Conservation (phyloP, 768 basidiomycete genomes). For the Arthromyces matolae region DNA sequence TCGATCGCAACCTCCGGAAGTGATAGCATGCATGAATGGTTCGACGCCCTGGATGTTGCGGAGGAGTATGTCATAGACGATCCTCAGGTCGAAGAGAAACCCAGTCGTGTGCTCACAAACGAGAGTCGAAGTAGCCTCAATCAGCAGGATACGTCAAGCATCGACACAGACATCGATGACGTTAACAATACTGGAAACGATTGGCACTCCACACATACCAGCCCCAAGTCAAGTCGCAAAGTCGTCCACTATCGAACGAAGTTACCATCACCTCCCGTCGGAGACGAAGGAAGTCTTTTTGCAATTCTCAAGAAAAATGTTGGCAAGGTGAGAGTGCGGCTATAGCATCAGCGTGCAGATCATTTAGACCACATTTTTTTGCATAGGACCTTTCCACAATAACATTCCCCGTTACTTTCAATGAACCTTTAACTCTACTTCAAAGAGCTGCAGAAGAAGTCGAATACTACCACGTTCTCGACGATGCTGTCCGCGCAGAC, state of each 20-base stretch:
- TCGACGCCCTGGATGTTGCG: slow-evolving; percentile 68
- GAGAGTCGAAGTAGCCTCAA: slow-evolving; percentile 38
- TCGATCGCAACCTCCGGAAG: slow-evolving; percentile 48
- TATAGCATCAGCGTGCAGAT: no score
- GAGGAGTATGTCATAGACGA: slow-evolving; percentile 68
- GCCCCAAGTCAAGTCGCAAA: no score
- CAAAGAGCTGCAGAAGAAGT: slow-evolving; percentile 82
- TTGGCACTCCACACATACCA: no score
- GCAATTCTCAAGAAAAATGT: slow-evolving; percentile 84
- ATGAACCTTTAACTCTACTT: slow-evolving; percentile 80
- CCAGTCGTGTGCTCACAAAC: slow-evolving; percentile 36
- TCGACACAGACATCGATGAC: slow-evolving; percentile 50
- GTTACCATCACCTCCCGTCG: slow-evolving; percentile 56
- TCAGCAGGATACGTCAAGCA: slow-evolving; percentile 44
- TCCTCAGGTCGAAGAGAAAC: slow-evolving; percentile 36
- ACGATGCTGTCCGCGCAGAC: slow-evolving; percentile 52
- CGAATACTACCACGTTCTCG: slow-evolving; percentile 71
- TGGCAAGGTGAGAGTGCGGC: slow-evolving; percentile 56
- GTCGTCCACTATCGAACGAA: slow-evolving; percentile 53
- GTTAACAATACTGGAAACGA: not conserved
- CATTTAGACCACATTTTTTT: no score
- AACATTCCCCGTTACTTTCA: slow-evolving; percentile 84
- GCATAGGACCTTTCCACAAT: slow-evolving; percentile 81
- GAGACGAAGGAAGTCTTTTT: slow-evolving; percentile 81
- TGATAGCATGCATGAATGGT: slow-evolving; percentile 66